phyloP scores from a whole-genome alignment of 2,329 filamentous ascomycete species.

The Xylaria sp. region DNA sequence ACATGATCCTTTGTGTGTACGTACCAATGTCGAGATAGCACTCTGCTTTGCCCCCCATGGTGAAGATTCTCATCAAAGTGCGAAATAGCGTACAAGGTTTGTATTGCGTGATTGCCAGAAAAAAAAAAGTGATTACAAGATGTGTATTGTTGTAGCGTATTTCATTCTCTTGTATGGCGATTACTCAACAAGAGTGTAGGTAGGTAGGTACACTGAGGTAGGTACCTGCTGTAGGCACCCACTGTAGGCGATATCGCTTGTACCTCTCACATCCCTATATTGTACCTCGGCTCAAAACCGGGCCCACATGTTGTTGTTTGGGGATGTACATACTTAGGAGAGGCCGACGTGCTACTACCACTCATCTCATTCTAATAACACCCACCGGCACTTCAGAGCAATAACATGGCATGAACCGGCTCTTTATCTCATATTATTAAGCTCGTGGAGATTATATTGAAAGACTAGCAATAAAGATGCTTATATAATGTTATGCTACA shows the following conservation, averaged over 20 bases:
- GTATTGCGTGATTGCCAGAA: slow-evolving; percentile 11
- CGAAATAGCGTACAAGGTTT: not conserved
- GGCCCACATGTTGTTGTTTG: not conserved
- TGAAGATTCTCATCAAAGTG: slow-evolving; percentile 24
- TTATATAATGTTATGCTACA: not conserved
- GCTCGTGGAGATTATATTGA: no score
- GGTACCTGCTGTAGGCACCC: no score
- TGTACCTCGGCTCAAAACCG: not conserved
- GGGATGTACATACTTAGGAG: not conserved
- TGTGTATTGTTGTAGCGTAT: not conserved
- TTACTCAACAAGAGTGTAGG: slow-evolving; percentile 21
- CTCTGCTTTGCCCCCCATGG: slow-evolving; percentile 71
- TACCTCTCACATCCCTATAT: not conserved
- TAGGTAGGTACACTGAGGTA: no score
- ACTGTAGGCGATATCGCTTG: not conserved
- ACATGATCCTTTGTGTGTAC: slow-evolving; percentile 34
- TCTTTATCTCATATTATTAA: no score
- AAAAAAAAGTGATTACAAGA: not conserved
- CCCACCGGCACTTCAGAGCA: not conserved
- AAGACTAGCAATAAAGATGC: not conserved
- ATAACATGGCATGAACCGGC: not conserved
- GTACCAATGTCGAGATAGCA: slow-evolving; percentile 74
- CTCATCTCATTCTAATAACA: no score
- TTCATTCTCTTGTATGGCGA: not conserved
- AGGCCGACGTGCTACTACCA: not conserved